These are phyloP conservation scores for Sphagnum fallax DNA, from an alignment of 228 moss, liverwort and hornwort species.

Conservation along the genomic window DNA sequence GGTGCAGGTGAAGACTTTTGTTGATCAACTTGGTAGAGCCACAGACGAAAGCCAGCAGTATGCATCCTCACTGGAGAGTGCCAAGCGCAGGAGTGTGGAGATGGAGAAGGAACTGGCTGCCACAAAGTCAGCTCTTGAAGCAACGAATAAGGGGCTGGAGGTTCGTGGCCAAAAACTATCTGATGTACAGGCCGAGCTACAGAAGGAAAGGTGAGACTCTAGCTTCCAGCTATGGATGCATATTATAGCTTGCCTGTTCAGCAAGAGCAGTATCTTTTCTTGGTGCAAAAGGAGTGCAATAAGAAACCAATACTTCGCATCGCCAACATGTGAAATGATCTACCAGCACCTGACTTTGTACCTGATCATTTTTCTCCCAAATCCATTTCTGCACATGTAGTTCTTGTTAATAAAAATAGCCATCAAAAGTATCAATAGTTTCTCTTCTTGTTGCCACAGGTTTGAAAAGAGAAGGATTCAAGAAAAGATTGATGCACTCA, in stretches of 20 bases:
- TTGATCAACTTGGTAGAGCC: slow-evolving; percentile 82
- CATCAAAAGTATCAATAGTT: neutral
- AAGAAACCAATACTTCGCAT: too few relatives aligned
- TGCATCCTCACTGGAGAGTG: slow-evolving; percentile 61
- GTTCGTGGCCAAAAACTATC: slow-evolving; percentile 65
- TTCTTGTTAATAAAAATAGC: too few relatives aligned
- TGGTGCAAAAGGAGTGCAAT: too few relatives aligned
- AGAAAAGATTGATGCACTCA: slow-evolving; percentile 69
- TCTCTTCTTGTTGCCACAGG: slow-evolving; percentile 21
- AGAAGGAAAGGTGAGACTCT: slow-evolving; percentile 61
- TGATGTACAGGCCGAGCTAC: slow-evolving; percentile 66
- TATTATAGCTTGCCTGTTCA: neutral
- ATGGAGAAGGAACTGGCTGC: slow-evolving; percentile 69
- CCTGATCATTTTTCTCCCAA: too few relatives aligned
- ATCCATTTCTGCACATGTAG: too few relatives aligned
- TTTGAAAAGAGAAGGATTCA: slow-evolving; percentile 85
- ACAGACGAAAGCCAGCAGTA: slow-evolving; percentile 76
- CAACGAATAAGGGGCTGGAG: slow-evolving; percentile 57
- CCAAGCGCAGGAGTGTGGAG: slow-evolving; percentile 66
- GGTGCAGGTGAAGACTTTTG: slow-evolving; percentile 60
- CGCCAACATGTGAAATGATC: too few relatives aligned
- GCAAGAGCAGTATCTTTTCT: neutral
- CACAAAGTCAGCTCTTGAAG: slow-evolving; percentile 52
- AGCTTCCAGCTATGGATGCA: neutral
- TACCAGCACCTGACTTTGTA: too few relatives aligned